A percentile compares a stretch with the other conserved stretches of the same genome.
These are phyloP conservation scores for Euphrasia confusa DNA, from an alignment of 257 asterid species.

Conservation along the genomic window DNA sequence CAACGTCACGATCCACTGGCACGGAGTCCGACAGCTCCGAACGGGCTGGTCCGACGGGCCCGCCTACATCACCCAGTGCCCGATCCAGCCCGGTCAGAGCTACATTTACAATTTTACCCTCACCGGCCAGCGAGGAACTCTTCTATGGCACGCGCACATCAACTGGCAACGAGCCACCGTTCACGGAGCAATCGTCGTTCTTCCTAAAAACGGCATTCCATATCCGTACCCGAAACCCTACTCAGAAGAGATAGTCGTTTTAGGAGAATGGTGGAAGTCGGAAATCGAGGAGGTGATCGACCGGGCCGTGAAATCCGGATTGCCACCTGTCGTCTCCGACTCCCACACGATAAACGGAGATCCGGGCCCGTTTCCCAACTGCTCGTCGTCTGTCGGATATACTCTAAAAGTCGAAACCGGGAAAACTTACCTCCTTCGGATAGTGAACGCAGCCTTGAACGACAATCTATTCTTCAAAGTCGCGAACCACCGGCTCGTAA, in stretches of 20 bases:
- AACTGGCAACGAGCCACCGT: conserved; percentile 73
- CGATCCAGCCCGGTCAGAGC: conserved; percentile 63
- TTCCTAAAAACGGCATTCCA: conserved; percentile 52
- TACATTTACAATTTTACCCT: conserved; percentile 57
- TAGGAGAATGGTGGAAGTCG: conserved; percentile 91
- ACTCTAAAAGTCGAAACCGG: conserved; percentile 41
- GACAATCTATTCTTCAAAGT: conserved; percentile 74
- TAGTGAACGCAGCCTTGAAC: conserved; percentile 56
- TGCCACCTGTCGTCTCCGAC: conserved; percentile 67
- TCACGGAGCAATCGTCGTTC: conserved; percentile 68
- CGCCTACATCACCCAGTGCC: conserved; percentile 65
- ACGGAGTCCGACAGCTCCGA: conserved; percentile 63
- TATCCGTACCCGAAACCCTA: conserved; percentile 75
- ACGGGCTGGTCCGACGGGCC: conserved; percentile 88
- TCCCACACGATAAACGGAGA: conserved; percentile 72
- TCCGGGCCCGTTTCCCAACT: conserved; percentile 61
- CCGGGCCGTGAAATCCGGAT: conserved; percentile 46
- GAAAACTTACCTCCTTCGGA: conserved; percentile 59
- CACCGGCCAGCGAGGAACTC: conserved; percentile 69
- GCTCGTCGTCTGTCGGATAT: conserved; percentile 52
- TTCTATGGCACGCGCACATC: conserved; percentile 66
- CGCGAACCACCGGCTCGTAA: conserved; percentile 47
- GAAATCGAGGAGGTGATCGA: conserved; percentile 65
- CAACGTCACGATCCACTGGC: conserved; percentile 80
- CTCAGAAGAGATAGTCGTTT: conserved; percentile 50